Percentiles rank a stretch among this genome's conserved stretches.
phyloP scores from a whole-genome alignment of 371 early-diverging fungal genomes.

The Actinomucor elegans region DNA sequence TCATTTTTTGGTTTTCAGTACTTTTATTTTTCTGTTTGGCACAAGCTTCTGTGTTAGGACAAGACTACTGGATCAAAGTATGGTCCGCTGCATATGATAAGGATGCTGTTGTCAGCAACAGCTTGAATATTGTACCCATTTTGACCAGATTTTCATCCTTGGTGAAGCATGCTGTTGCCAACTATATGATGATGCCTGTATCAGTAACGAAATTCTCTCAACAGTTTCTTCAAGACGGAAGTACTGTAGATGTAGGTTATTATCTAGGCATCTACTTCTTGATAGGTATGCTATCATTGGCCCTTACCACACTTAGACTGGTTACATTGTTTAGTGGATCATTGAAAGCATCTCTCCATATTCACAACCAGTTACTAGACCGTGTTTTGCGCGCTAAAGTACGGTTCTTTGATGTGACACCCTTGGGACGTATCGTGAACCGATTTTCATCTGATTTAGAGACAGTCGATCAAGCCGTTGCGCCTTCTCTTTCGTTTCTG shows the following conservation, averaged over 20 bases:
- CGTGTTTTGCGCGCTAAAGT: slow-evolving; percentile 72
- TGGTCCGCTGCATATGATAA: slow-evolving; percentile 47
- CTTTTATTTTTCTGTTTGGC: slow-evolving; percentile 50
- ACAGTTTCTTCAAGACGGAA: no score
- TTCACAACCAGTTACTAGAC: slow-evolving; percentile 62
- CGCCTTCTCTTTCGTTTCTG: slow-evolving; percentile 46
- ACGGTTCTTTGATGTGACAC: slow-evolving; percentile 85
- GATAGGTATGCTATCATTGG: slow-evolving; percentile 47
- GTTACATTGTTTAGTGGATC: slow-evolving; percentile 50
- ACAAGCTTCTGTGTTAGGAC: slow-evolving; percentile 49
- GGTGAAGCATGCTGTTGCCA: no score
- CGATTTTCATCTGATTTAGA: slow-evolving; percentile 80
- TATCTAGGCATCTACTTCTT: slow-evolving; percentile 58
- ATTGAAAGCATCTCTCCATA: slow-evolving; percentile 44
- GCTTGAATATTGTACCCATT: no score
- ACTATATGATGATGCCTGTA: no score
- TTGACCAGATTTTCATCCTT: no score
- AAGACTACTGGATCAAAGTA: slow-evolving; percentile 67
- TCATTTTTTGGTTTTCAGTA: slow-evolving; percentile 50
- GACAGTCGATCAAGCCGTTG: slow-evolving; percentile 63
- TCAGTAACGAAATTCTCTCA: no score
- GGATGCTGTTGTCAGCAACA: not conserved
- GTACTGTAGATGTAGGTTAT: slow-evolving; percentile 40
- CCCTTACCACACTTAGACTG: slow-evolving; percentile 38
- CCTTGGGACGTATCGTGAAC: slow-evolving; percentile 84